A percentile compares a stretch with the other conserved stretches of the same genome.
Conservation (phyloP, 2,329 filamentous ascomycete species). For the Fusarium subtropicale region DNA sequence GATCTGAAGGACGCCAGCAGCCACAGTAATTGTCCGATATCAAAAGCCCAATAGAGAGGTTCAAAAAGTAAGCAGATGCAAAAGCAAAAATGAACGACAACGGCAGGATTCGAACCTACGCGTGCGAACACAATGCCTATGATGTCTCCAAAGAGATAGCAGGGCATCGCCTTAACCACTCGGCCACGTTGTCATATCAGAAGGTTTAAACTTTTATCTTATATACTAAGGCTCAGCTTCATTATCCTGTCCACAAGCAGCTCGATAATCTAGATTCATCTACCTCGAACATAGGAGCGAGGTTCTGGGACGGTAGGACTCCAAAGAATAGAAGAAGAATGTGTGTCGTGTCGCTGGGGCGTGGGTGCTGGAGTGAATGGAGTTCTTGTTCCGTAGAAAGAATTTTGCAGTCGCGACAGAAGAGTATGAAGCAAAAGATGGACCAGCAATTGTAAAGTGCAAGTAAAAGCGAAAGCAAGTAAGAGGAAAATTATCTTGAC, state of each 20-base stretch:
- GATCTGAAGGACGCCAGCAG: not conserved
- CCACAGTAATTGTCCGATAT: not conserved
- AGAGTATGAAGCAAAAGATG: not conserved
- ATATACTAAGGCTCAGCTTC: too few species aligned
- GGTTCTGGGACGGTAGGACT: too few species aligned
- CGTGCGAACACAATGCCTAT: conserved; percentile 36
- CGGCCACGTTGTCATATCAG: conserved; percentile 24
- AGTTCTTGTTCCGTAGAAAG: too few species aligned
- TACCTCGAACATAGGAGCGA: too few species aligned
- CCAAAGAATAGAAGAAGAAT: too few species aligned
- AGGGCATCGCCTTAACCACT: conserved; percentile 37
- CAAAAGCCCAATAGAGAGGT: not conserved
- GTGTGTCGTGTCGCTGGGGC: too few species aligned
- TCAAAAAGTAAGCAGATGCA: not conserved
- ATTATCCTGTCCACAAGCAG: too few species aligned
- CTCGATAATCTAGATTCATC: too few species aligned
- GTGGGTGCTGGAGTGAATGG: too few species aligned
- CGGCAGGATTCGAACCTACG: conserved; percentile 36
- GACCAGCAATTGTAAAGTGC: not conserved
- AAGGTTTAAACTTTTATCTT: too few species aligned
- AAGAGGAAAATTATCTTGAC: not conserved
- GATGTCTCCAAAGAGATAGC: conserved; percentile 29
- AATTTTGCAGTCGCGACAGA: too few species aligned
- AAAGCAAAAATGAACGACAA: conserved; percentile 19
- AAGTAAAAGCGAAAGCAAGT: not conserved